Evolutionary conservation across 805 yeast species (phyloP).

Genomic region (Deakozyma indianensis): DNA sequence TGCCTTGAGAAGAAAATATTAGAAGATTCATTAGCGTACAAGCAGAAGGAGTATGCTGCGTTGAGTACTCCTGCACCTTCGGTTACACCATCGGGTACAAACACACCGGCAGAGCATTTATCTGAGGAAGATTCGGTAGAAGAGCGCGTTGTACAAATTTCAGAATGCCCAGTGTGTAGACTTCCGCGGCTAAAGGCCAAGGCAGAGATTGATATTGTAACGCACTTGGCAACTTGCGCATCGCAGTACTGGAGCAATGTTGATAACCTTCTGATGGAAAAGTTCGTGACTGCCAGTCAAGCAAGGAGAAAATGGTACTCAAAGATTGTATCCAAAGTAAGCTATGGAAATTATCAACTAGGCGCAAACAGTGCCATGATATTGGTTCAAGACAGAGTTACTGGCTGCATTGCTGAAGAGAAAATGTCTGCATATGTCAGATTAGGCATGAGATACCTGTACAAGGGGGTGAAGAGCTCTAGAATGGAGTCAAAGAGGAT

Average conservation of each 20-base stretch:
- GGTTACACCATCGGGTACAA: background rate
- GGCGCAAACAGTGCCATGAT: constrained; percentile 91
- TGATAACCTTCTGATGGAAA: constrained; percentile 38
- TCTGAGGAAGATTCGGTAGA: constrained; percentile 5
- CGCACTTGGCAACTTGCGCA: constrained; percentile 80
- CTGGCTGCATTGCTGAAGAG: constrained; percentile 86
- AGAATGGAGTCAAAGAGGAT: constrained; percentile 41
- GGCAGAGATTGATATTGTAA: constrained; percentile 42
- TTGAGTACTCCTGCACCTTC: background rate
- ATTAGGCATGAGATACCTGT: constrained; percentile 71
- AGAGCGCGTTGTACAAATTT: constrained; percentile 40
- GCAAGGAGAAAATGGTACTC: constrained; percentile 87
- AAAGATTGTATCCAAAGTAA: constrained; percentile 64
- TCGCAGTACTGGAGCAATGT: constrained; percentile 62
- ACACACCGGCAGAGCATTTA: constrained; percentile 5
- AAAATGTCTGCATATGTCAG: constrained; percentile 83
- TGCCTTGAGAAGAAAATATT: constrained; percentile 32
- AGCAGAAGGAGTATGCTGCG: constrained; percentile 3
- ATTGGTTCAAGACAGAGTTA: constrained; percentile 77
- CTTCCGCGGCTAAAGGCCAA: constrained; percentile 29
- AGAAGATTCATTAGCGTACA: constrained; percentile 9
- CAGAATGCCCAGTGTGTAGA: constrained; percentile 71
- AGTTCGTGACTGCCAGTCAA: constrained; percentile 63
- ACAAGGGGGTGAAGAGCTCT: constrained; percentile 48
- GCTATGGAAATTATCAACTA: constrained; percentile 74